phyloP scores from a whole-genome alignment of 1,139 yeast genomes.

The Yamadazyma membranifaciens region DNA sequence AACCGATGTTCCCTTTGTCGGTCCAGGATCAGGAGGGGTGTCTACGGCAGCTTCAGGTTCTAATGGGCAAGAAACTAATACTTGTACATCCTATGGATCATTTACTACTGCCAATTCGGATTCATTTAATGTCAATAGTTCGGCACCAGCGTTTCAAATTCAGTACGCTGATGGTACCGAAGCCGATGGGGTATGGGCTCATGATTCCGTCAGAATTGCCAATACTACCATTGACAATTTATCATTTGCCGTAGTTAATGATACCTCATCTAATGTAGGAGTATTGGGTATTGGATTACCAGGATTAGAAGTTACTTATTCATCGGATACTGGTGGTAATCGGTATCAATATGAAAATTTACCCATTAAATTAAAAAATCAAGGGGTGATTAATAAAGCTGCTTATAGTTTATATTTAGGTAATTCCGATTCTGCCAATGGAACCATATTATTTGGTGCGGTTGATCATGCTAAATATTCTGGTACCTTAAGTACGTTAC shows the following conservation, averaged over 20 bases:
- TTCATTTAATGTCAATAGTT: slow-evolving; percentile 29
- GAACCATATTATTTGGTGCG: slow-evolving; percentile 57
- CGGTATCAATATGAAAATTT: slow-evolving; percentile 27
- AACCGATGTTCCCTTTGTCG: slow-evolving; percentile 8
- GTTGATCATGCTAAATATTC: slow-evolving; percentile 50
- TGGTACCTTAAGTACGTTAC: slow-evolving; percentile 40
- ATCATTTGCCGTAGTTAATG: slow-evolving; percentile 49
- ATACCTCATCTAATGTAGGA: slow-evolving; percentile 41
- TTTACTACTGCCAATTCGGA: slow-evolving; percentile 34
- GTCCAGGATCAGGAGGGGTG: slow-evolving; percentile 5
- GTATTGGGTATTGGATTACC: slow-evolving; percentile 45
- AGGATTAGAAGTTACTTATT: slow-evolving; percentile 20
- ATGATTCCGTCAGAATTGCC: slow-evolving; percentile 44
- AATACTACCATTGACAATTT: slow-evolving; percentile 30
- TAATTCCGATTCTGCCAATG: slow-evolving; percentile 26
- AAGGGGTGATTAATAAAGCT: slow-evolving; percentile 49
- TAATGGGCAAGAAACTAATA: slow-evolving; percentile 13
- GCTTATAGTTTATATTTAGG: slow-evolving; percentile 56
- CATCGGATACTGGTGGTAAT: slow-evolving; percentile 9
- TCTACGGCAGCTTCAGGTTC: slow-evolving; percentile 6
- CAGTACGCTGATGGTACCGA: slow-evolving; percentile 51
- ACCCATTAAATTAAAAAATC: slow-evolving; percentile 25
- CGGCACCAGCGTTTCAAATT: slow-evolving; percentile 41
- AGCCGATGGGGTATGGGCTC: slow-evolving; percentile 53
- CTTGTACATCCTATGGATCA: slow-evolving; percentile 41